Evolutionary conservation across 305 asterid species (phyloP).

Genomic region (Lippia alba): DNA sequence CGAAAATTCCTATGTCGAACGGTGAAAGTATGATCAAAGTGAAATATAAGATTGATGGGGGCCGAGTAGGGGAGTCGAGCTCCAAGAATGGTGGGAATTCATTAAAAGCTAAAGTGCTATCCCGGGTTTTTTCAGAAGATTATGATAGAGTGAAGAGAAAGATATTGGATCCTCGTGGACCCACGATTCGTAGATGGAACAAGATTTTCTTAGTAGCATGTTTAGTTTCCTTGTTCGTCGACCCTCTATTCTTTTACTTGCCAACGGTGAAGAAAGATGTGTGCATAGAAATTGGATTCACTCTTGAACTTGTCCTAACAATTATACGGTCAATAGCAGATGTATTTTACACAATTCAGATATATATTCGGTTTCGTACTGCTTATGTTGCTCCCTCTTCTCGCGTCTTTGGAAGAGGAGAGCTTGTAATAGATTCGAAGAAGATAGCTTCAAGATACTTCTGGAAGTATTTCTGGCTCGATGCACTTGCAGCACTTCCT

Average conservation of each 20-base stretch:
- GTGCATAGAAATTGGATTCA: constrained; percentile 73
- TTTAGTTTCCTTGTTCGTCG: constrained; percentile 78
- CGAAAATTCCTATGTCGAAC: constrained; percentile 42
- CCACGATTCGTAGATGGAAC: constrained; percentile 78
- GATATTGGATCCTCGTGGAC: constrained; percentile 91
- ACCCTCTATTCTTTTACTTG: constrained; percentile 90
- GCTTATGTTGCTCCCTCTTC: constrained; percentile 97
- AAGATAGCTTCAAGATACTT: constrained; percentile 71
- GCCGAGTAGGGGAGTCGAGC: constrained; percentile 41
- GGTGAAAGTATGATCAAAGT: constrained; percentile 61
- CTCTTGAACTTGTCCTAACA: constrained; percentile 68
- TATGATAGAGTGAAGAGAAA: constrained; percentile 73
- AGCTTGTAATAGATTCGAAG: constrained; percentile 80
- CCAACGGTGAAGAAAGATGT: constrained; percentile 53
- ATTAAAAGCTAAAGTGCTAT: constrained; percentile 73
- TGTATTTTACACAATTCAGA: constrained; percentile 71
- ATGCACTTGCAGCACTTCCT: constrained; percentile 79
- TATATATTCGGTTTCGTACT: constrained; percentile 69
- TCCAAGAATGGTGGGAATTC: constrained; percentile 54
- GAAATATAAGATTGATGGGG: constrained; percentile 61
- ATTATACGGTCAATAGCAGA: constrained; percentile 76
- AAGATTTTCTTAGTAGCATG: constrained; percentile 84
- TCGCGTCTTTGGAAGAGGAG: constrained; percentile 96
- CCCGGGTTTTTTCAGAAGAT: constrained; percentile 93
- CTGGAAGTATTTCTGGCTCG: constrained; percentile 65